phyloP scores from a whole-genome alignment of 176 grass and related monocot genomes.

The Carex littledalei region DNA sequence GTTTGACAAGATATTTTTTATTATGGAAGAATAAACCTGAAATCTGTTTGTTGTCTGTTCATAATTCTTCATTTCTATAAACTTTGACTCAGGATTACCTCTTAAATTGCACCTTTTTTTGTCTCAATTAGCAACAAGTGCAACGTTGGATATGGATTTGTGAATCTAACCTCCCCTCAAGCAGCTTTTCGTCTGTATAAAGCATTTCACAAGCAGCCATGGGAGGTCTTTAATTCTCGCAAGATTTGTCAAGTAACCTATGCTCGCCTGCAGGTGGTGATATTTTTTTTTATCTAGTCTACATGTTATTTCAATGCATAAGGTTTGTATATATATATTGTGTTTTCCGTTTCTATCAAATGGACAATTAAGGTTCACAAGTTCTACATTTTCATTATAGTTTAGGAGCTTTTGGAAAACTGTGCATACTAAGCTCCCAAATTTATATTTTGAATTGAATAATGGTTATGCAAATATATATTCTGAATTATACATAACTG shows the following conservation, averaged over 20 bases:
- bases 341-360: not conserved
- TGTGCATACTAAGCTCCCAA: not conserved
- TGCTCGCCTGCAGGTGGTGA: slow-evolving; percentile 76
- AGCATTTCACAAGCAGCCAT: slow-evolving; percentile 89
- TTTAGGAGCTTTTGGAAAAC: not conserved
- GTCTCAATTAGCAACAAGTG: slow-evolving; percentile 82
- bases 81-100: not conserved
- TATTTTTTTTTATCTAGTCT: not conserved
- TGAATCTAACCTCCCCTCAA: slow-evolving; percentile 92
- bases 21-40: not conserved
- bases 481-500: not conserved
- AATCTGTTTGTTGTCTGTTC: not conserved
- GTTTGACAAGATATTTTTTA: not conserved
- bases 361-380: not conserved
- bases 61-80: not conserved
- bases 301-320: not conserved
- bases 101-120: not conserved
- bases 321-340: not conserved
- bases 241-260: slow-evolving; percentile 99
- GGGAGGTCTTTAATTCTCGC: slow-evolving; percentile 96
- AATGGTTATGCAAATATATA: not conserved
- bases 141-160: slow-evolving; percentile 97
- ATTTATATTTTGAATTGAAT: not conserved
- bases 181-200: slow-evolving; percentile 82
- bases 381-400: too few relatives aligned